phyloP scores from a whole-genome alignment of 257 asterid species.

The Knoxia roxburghii region DNA sequence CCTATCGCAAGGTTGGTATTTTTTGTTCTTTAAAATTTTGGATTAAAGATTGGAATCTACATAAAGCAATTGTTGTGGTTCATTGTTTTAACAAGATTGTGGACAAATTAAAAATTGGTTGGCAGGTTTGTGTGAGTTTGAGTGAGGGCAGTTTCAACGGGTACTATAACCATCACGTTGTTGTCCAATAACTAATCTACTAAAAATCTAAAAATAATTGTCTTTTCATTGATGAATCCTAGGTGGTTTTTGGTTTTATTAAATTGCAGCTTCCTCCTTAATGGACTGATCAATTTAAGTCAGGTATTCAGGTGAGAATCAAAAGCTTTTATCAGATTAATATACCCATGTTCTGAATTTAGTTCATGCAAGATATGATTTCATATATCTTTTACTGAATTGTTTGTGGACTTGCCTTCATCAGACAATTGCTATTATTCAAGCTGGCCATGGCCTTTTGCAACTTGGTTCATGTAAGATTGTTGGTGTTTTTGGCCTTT shows the following conservation, averaged over 20 bases:
- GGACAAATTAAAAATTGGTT: no score
- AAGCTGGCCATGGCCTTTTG: no score
- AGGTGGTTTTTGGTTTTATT: constrained; percentile 20
- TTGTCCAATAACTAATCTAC: constrained; percentile 10
- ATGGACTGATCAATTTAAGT: constrained; percentile 98
- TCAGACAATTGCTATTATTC: no score
- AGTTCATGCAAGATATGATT: background rate
- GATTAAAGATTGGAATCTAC: no score
- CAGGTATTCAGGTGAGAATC: constrained; percentile 87
- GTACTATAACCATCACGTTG: constrained; percentile 10
- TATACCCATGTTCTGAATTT: constrained; percentile 3
- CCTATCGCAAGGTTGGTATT: no score
- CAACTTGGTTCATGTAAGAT: constrained; percentile 97
- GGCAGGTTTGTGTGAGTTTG: no score
- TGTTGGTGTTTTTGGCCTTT: constrained; percentile 45
- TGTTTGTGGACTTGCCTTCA: no score
- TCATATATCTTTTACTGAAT: no score
- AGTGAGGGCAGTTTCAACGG: no score
- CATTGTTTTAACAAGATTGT: no score
- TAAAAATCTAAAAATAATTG: constrained; percentile 22
- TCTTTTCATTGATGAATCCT: constrained; percentile 30
- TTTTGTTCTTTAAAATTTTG: no score
- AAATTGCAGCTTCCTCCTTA: constrained; percentile 85
- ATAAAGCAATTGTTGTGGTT: no score
- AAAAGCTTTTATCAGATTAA: background rate